Conservation (phyloP, 2,329 filamentous ascomycete species). For the Ascochyta viciae-villosae region DNA sequence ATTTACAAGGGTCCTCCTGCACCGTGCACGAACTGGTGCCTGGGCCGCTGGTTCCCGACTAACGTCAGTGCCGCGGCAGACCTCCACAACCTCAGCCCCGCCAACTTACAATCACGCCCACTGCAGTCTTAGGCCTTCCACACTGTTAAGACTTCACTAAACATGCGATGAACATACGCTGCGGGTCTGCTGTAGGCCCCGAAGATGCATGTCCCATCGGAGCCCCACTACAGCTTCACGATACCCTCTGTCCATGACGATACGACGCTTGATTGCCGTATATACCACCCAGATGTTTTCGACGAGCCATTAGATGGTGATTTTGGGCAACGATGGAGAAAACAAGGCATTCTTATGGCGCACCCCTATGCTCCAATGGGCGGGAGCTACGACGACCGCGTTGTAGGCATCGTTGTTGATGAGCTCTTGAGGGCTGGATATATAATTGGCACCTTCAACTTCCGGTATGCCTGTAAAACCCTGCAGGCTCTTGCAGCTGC, state of each 20-base stretch:
- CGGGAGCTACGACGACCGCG: conserved; percentile 81
- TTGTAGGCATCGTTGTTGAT: conserved; percentile 71
- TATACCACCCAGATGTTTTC: conserved; percentile 67
- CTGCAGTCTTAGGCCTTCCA: background rate
- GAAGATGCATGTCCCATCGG: conserved; percentile 31
- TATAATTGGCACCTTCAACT: conserved; percentile 89
- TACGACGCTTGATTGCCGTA: conserved; percentile 76
- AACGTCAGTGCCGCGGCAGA: conserved; percentile 2
- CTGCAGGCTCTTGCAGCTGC: background rate
- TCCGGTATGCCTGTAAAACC: conserved; percentile 66
- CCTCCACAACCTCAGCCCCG: conserved; percentile 3
- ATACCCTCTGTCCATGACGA: conserved; percentile 87
- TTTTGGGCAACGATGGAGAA: conserved; percentile 36
- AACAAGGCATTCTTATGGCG: conserved; percentile 71
- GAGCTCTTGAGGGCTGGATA: conserved; percentile 74
- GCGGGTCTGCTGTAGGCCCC: conserved; percentile 35
- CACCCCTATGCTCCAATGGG: conserved; percentile 92
- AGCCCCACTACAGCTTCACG: conserved; percentile 66
- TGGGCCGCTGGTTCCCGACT: conserved; percentile 1
- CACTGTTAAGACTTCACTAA: background rate
- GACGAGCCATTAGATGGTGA: conserved; percentile 21
- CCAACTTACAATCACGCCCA: conserved; percentile 1
- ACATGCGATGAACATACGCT: conserved; percentile 32
- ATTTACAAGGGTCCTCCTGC: background rate
- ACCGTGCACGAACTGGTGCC: conserved; percentile 1